Conservation (phyloP, 2,329 filamentous ascomycete genomes). For the Grosmannia clavigera region DNA sequence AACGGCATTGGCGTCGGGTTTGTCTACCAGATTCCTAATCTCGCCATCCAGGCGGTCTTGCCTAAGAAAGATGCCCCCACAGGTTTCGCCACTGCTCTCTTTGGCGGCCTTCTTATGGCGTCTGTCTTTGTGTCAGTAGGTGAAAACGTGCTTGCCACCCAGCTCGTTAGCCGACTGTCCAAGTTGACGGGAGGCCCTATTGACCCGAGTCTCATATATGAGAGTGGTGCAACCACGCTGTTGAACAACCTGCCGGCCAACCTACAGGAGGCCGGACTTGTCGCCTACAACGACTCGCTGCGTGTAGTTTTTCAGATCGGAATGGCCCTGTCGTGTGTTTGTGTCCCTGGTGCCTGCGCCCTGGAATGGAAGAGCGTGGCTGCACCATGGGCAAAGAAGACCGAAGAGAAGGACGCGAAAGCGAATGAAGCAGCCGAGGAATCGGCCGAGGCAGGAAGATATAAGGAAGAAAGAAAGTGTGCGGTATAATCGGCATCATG, state of each 20-base stretch:
- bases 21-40: slow-evolving; percentile 15
- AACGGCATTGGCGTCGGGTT: slow-evolving; percentile 22
- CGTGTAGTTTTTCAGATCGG: slow-evolving; percentile 44
- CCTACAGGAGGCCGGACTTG: slow-evolving; percentile 7
- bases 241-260: background rate
- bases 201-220: background rate
- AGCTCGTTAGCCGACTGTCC: slow-evolving; percentile 20
- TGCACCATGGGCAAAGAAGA: background rate
- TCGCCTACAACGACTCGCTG: slow-evolving; percentile 47
- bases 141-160: slow-evolving; percentile 25
- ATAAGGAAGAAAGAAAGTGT: background rate
- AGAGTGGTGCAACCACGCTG: slow-evolving; percentile 1
- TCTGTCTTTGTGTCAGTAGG: slow-evolving; percentile 27
- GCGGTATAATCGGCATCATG: no score
- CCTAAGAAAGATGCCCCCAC: slow-evolving; percentile 20
- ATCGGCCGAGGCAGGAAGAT: background rate
- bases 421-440: background rate
- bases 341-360: slow-evolving; percentile 36
- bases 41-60: slow-evolving; percentile 25
- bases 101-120: slow-evolving; percentile 27
- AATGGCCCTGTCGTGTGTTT: slow-evolving; percentile 36
- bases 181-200: background rate
- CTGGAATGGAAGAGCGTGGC: slow-evolving; percentile 43
- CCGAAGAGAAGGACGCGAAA: background rate
- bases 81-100: slow-evolving; percentile 25